These are phyloP conservation scores for Euptelea pleiosperma DNA, from an alignment of 164 flowering plant genomes.

Conservation along the genomic window DNA sequence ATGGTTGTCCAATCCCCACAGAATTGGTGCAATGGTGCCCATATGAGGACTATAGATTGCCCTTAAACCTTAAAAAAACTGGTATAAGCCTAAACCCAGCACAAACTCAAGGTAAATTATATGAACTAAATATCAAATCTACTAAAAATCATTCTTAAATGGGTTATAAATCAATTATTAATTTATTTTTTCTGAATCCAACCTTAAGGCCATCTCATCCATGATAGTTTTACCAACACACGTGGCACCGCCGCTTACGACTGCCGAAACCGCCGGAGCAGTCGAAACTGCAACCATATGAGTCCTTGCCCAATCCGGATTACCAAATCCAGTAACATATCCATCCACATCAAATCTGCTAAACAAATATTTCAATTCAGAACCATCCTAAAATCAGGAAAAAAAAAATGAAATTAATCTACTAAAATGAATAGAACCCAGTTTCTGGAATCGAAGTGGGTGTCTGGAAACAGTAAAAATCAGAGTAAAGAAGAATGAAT, in stretches of 20 bases:
- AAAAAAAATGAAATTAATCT: neutral
- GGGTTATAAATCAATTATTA: too few species aligned
- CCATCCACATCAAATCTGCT: slow-evolving; percentile 79
- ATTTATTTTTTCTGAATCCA: too few species aligned
- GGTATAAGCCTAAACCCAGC: too few species aligned
- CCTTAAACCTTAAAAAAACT: too few species aligned
- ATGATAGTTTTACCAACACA: slow-evolving; percentile 78
- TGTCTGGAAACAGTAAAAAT: neutral
- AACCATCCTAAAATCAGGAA: neutral
- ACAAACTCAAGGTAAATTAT: too few species aligned
- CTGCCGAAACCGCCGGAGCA: slow-evolving; percentile 57
- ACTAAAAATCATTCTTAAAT: too few species aligned
- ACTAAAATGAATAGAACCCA: neutral
- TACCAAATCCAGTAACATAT: slow-evolving; percentile 73
- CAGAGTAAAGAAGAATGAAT: too few species aligned
- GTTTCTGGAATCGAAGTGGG: neutral
- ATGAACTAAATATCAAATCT: too few species aligned
- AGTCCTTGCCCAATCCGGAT: slow-evolving; percentile 85
- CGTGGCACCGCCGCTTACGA: slow-evolving; percentile 62
- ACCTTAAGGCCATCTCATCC: slow-evolving; percentile 97
- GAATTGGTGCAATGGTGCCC: too few species aligned
- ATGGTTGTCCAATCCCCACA: neutral
- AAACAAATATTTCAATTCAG: too few species aligned
- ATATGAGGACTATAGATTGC: neutral
- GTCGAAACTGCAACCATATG: slow-evolving; percentile 57